These are phyloP conservation scores for Cinnamomum micranthum DNA, from an alignment of 164 flowering plant genomes.

Conservation along the genomic window DNA sequence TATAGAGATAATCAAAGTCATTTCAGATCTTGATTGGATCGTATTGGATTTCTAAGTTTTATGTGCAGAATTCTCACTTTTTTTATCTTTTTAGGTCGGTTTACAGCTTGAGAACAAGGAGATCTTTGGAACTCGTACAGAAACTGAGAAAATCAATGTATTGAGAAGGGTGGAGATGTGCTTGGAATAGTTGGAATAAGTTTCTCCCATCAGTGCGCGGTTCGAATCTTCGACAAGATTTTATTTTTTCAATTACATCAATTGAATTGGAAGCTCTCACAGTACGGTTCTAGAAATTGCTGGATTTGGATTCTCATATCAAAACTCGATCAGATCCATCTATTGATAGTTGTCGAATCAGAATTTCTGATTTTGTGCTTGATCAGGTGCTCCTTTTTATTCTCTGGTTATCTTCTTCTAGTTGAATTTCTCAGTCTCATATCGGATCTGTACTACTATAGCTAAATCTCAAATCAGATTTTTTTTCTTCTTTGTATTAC, in stretches of 20 bases:
- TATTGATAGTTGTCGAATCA: background rate
- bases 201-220: background rate
- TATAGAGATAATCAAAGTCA: background rate
- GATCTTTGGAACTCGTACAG: background rate
- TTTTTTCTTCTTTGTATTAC: too few relatives aligned
- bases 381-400: background rate
- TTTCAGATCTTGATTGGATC: background rate
- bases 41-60: background rate
- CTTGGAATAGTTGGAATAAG: background rate
- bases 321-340: background rate
- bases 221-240: background rate
- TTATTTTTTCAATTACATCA: background rate
- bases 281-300: background rate
- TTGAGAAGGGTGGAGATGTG: background rate
- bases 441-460: too few relatives aligned
- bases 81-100: background rate
- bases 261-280: background rate
- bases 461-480: background rate
- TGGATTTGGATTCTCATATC: background rate
- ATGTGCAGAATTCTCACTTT: background rate
- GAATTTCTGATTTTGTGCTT: background rate
- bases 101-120: background rate
- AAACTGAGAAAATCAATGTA: background rate
- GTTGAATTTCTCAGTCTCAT: background rate
- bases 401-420: background rate